Conservation (phyloP, 176 grass and related monocot species). For the Aegilops speltoides region DNA sequence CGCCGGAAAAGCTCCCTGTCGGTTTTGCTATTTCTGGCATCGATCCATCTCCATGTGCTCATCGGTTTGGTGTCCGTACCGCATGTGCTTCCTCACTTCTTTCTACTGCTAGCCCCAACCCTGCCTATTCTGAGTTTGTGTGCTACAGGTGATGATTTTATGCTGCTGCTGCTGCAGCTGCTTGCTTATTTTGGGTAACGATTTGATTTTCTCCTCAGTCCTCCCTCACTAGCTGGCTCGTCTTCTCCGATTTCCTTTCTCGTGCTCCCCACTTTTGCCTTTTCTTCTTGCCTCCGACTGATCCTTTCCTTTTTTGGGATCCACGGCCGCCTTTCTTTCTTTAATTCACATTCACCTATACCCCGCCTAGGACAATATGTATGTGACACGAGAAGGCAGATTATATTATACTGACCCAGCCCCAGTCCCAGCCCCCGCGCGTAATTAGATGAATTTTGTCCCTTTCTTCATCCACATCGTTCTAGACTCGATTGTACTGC, state of each 20-base stretch:
- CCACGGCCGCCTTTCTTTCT: background rate
- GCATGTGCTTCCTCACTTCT: background rate
- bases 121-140: background rate
- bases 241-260: constrained; percentile 13
- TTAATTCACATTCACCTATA: constrained; percentile 13
- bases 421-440: background rate
- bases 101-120: background rate
- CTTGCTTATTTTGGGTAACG: constrained; percentile 38
- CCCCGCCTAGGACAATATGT: background rate
- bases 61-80: constrained; percentile 7
- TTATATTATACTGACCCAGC: background rate
- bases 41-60: background rate
- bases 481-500: constrained; percentile 13
- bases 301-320: constrained; percentile 37
- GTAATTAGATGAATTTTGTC: background rate
- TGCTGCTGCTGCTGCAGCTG: constrained; percentile 29
- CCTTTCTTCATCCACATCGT: background rate
- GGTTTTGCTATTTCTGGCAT: constrained; percentile 17
- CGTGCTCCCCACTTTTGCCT: constrained; percentile 1
- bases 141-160: constrained; percentile 53
- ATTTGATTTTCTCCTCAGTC: background rate
- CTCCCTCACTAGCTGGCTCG: background rate
- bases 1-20: constrained; percentile 12
- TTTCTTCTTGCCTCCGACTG: background rate
- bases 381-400: background rate